Evolutionary conservation across 2,329 filamentous ascomycete genomes (phyloP).

Genomic region (Calonectria honghensis): DNA sequence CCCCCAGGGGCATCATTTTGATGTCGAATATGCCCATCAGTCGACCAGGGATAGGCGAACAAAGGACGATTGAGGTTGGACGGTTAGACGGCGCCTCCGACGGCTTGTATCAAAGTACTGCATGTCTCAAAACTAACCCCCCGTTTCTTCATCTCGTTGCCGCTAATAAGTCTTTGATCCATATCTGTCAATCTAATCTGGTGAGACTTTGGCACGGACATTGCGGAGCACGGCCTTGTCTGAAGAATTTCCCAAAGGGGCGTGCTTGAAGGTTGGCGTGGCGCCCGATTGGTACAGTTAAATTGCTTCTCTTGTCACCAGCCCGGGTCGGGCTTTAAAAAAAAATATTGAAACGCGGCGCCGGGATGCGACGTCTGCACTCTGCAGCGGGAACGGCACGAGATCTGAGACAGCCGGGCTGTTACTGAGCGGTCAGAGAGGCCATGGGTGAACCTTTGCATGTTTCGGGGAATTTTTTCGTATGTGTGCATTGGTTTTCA

Average conservation of each 20-base stretch:
- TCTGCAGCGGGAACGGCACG: constrained; percentile 24
- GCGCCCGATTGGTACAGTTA: constrained; percentile 15
- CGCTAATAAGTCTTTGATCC: constrained; percentile 30
- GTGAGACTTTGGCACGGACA: constrained; percentile 39
- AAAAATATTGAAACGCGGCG: constrained; percentile 21
- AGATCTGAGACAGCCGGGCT: constrained; percentile 34
- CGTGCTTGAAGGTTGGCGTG: constrained; percentile 7
- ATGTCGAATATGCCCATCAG: constrained; percentile 24
- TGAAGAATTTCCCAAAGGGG: constrained; percentile 23
- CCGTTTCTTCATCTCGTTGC: constrained; percentile 44
- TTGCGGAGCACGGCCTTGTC: constrained; percentile 19
- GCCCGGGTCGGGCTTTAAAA: constrained; percentile 17
- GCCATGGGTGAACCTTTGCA: constrained; percentile 20
- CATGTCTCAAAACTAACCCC: constrained; percentile 39
- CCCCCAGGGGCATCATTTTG: constrained; percentile 17
- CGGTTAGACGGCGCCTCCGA: constrained; percentile 27
- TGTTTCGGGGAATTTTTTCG: constrained; percentile 13
- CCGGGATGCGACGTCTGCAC: constrained; percentile 23
- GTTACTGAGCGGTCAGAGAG: constrained; percentile 15
- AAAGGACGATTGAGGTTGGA: constrained; percentile 14
- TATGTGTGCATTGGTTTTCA: too few species aligned
- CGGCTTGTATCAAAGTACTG: constrained; percentile 40
- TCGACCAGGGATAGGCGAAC: constrained; percentile 7
- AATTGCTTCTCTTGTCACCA: constrained; percentile 30
- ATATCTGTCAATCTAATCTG: constrained; percentile 33